Evolutionary conservation across 108 stramenopile genomes (phyloP), one percentile per base, ranked within the genome.

Genomic region (Pseudonitzschia pungens): DNA sequence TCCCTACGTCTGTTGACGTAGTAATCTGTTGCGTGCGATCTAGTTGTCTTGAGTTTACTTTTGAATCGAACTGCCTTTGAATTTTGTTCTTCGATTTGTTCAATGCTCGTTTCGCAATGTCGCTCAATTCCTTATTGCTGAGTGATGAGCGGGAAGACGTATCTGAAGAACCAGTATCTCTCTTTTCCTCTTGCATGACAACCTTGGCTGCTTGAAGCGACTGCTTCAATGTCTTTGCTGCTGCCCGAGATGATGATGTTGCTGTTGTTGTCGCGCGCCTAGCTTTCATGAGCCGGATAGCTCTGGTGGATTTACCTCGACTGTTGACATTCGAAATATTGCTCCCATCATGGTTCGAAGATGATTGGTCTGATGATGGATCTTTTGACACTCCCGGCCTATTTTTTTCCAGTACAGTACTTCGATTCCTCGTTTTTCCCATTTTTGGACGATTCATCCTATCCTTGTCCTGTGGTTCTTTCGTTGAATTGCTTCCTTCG

Each of bases 111-210:
- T 43, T 58, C n/a, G 69, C 65, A 36, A 77, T 71, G 40, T 66
- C 55, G 59, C 54, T 27, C 18, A 77, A 60, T 56, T 77, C 76
- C n/a, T 65, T 71, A 36, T 69, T 65, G 9, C 55, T 69, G 15
- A 63, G 43, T 14, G 75, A 76, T 6, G 75, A 76, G 28, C 68
- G 75, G 28, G 70, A 66, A 11, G 76, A 77, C 14, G 51, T 50
- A 66, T 64, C 51, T 15, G 70, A 71, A 20, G 70, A 59, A 22
- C 69, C 76, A n/a, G 59, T 55, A 11, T 42, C 41, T 16, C 69
- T 66, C 26, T 71, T 77, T 51, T 70, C 70, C n/a, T 77, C 74
- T 51, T 75, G 65, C 55, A 68, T 67, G 5, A 68, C 74, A 45
- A 45, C 57, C 26, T 64, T 54, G 20, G 74, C 58, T 41, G 59